Percentiles rank a stretch among this genome's conserved stretches.
Evolutionary conservation across 1,139 yeast species (phyloP).

Genomic region (Magnusiomyces fungicola): DNA sequence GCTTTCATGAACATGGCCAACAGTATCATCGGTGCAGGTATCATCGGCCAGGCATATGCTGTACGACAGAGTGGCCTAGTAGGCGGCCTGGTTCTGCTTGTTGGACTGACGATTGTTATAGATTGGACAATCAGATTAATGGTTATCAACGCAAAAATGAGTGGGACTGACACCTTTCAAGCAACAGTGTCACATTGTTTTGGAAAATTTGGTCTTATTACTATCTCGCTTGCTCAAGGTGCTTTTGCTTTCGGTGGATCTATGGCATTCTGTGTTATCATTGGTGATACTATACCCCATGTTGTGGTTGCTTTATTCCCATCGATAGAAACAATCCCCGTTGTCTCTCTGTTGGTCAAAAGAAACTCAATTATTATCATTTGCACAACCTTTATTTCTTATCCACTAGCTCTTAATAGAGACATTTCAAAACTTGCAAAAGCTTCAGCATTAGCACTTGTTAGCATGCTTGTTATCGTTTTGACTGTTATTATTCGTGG

Average conservation of each 20-base stretch:
- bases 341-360: constrained; percentile 47
- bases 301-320: constrained; percentile 68
- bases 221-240: constrained; percentile 70
- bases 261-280: constrained; percentile 88
- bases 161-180: constrained; percentile 74
- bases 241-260: constrained; percentile 92
- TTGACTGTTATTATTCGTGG: constrained; percentile 67
- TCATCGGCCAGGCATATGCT: constrained; percentile 90
- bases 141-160: constrained; percentile 72
- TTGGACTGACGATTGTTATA: constrained; percentile 56
- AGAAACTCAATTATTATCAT: constrained; percentile 63
- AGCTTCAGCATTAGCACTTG: constrained; percentile 78
- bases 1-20: constrained; percentile 98
- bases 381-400: constrained; percentile 66
- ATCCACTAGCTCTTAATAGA: constrained; percentile 71
- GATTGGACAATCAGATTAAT: constrained; percentile 82
- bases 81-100: constrained; percentile 61
- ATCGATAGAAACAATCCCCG: constrained; percentile 35
- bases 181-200: constrained; percentile 77
- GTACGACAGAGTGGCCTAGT: constrained; percentile 70
- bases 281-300: constrained; percentile 93
- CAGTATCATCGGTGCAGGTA: constrained; percentile 86
- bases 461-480: constrained; percentile 78
- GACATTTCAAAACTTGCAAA: constrained; percentile 83
- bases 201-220: constrained; percentile 62